Evolutionary conservation across 2,329 filamentous ascomycete genomes (phyloP), one percentile per base, ranked within the genome.

Genomic region (Stemphylium lycopersici): DNA sequence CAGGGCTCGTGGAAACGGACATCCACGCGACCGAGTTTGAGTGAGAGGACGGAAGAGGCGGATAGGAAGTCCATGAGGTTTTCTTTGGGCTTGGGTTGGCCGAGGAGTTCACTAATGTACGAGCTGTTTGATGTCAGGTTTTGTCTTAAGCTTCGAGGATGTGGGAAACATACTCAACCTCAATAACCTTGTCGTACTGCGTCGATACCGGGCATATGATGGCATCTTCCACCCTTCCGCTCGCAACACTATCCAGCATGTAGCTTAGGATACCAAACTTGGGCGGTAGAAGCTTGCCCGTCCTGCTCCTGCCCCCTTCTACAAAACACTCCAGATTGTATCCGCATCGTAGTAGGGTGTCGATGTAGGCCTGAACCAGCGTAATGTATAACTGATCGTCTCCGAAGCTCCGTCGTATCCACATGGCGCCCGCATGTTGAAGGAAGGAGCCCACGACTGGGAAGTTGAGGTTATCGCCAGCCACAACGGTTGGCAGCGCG

Each of bases 311-410:
- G 1, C 93, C 93, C 13, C 95, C 95, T 78, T 99, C 95, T n/a
- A 99, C 96, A 67, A 99, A 99, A 74, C 95, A 99, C 75, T 97
- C 93, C 43, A 99, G 86, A 72, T 99, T 98, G 76, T 89, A 96
- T 0, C 95, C 95, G 60, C 91, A 88, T 69, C 95, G 90, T 2
- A 99, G 80, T 38, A 99, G 74, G 0, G 91, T 96, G 73, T 99
- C 95, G 65, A 99, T 92, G 69, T 99, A 99, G 6, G 92, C 86
- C 75, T 99, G 95, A 6, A 99, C 93, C n/a, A 98, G 81, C 0
- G 93, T 93, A 4, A 87, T 86, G 73, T 99, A 99, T 0, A 99
- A 79, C 32, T 90, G 85, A 72, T 99, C 95, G 58, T 96, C 90
- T 37, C 92, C 93, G 75, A 99, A 99, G 45, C 90, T 90, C 41